Conservation (phyloP, 2,329 filamentous ascomycete species). For the Colletotrichum limetticola region DNA sequence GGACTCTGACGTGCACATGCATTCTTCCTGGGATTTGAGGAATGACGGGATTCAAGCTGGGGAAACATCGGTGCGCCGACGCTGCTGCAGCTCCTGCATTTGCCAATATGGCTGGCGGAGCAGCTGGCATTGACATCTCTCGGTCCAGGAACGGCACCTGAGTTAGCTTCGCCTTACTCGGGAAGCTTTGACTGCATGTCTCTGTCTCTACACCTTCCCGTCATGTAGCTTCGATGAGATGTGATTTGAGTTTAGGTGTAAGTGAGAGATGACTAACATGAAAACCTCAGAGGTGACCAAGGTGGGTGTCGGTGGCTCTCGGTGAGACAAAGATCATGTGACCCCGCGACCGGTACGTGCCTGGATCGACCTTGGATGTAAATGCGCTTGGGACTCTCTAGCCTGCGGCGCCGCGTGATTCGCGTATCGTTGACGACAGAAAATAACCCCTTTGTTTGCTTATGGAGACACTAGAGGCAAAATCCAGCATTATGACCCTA, state of each 20-base stretch:
- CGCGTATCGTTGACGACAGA: background rate
- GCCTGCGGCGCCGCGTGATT: slow-evolving; percentile 19
- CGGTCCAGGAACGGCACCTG: background rate
- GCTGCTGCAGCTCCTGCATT: background rate
- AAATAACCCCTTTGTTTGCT: slow-evolving; percentile 16
- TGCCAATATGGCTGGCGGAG: background rate
- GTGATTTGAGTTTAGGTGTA: background rate
- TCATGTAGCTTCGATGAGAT: background rate
- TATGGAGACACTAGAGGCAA: background rate
- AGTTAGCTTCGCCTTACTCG: slow-evolving; percentile 9
- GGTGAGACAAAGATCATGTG: slow-evolving; percentile 13
- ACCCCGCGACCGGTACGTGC: slow-evolving; percentile 9
- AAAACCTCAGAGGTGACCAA: background rate
- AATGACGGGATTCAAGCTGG: background rate
- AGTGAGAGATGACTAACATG: background rate
- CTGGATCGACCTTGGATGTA: slow-evolving; percentile 7
- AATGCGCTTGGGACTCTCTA: slow-evolving; percentile 17
- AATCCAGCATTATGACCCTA: background rate
- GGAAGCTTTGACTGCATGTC: background rate
- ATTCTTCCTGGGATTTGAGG: background rate
- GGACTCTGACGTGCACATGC: slow-evolving; percentile 28
- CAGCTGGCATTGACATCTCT: background rate
- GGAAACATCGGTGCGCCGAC: slow-evolving; percentile 8
- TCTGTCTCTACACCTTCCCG: background rate
- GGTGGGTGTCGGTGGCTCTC: background rate